These are phyloP conservation scores for Aphanomyces stellatus DNA, from an alignment of 352 stramenopile genomes.

Conservation along the genomic window DNA sequence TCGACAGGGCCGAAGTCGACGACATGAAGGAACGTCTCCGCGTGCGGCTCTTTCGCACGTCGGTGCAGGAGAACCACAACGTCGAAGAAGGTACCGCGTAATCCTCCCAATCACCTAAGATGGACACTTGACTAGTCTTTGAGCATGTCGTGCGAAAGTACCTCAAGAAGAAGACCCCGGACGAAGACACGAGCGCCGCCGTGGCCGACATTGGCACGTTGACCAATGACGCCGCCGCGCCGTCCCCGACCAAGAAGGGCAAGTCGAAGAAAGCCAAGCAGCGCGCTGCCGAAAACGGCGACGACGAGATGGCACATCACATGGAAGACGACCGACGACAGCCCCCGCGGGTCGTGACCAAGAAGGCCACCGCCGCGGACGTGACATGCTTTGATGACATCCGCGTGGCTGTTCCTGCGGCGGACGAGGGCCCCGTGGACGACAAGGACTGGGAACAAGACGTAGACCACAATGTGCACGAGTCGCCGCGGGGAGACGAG, in stretches of 20 bases:
- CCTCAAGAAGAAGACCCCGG: slow-evolving; percentile 28
- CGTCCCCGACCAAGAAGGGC: slow-evolving; percentile 18
- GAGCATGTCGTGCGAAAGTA: slow-evolving; percentile 46
- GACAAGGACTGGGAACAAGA: slow-evolving; percentile 8
- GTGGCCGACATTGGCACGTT: slow-evolving; percentile 48
- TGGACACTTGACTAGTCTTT: slow-evolving; percentile 31
- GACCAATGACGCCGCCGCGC: slow-evolving; percentile 20
- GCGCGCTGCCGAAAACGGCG: background rate
- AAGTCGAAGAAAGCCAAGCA: background rate
- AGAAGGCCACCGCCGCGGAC: slow-evolving; percentile 10
- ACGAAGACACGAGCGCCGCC: slow-evolving; percentile 32
- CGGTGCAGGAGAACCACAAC: slow-evolving; percentile 65
- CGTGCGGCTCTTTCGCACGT: slow-evolving; percentile 50
- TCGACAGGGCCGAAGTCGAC: slow-evolving; percentile 38
- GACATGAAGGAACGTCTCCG: slow-evolving; percentile 50
- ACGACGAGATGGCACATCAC: slow-evolving; percentile 16
- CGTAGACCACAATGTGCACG: background rate
- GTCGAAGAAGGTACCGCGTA: slow-evolving; percentile 42
- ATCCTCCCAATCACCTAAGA: too few relatives aligned
- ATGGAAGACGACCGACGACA: slow-evolving; percentile 15
- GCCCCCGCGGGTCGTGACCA: slow-evolving; percentile 13
- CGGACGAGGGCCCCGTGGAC: slow-evolving; percentile 1
- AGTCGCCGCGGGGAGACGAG: slow-evolving; percentile 4
- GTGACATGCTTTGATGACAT: background rate
- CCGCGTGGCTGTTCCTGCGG: background rate